A percentile compares a stretch with the other conserved stretches of the same genome.
Evolutionary conservation across 2,329 filamentous ascomycete genomes (phyloP).

Genomic region (Pseudogymnoascus sp.): DNA sequence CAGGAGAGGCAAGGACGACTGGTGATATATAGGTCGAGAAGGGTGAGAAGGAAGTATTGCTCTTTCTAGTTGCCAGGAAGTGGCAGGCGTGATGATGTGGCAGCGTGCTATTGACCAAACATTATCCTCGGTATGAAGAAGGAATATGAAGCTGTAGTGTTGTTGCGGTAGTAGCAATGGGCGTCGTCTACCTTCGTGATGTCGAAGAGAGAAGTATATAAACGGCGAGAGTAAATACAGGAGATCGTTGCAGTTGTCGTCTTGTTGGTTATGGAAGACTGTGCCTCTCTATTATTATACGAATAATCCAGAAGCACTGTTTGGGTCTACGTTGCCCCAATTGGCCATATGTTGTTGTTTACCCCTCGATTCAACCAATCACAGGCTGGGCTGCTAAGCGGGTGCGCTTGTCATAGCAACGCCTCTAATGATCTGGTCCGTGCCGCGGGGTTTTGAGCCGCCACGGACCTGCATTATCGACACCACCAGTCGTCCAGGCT

Average conservation of each 20-base stretch:
- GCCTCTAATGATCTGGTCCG: slow-evolving; percentile 6
- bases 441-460: slow-evolving; percentile 6
- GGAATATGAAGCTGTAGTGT: not conserved
- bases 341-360: slow-evolving; percentile 11
- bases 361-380: slow-evolving; percentile 5
- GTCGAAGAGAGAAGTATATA: not conserved
- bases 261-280: slow-evolving; percentile 4
- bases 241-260: not conserved
- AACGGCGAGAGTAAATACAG: slow-evolving; percentile 2
- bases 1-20: not conserved
- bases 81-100: slow-evolving; percentile 7
- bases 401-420: slow-evolving; percentile 10
- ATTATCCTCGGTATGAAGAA: not conserved
- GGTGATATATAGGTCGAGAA: not conserved
- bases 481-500: slow-evolving; percentile 5
- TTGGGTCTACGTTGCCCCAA: slow-evolving; percentile 5
- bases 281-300: slow-evolving; percentile 8
- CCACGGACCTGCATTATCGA: slow-evolving; percentile 6
- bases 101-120: slow-evolving; percentile 7
- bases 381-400: not conserved
- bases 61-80: not conserved
- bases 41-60: not conserved
- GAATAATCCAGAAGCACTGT: slow-evolving; percentile 8
- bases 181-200: not conserved
- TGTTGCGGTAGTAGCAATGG: not conserved